Evolutionary conservation across 768 basidiomycete genomes (phyloP), one percentile per base, ranked within the genome.

Genomic region (Termitomyces bulborhizus): DNA sequence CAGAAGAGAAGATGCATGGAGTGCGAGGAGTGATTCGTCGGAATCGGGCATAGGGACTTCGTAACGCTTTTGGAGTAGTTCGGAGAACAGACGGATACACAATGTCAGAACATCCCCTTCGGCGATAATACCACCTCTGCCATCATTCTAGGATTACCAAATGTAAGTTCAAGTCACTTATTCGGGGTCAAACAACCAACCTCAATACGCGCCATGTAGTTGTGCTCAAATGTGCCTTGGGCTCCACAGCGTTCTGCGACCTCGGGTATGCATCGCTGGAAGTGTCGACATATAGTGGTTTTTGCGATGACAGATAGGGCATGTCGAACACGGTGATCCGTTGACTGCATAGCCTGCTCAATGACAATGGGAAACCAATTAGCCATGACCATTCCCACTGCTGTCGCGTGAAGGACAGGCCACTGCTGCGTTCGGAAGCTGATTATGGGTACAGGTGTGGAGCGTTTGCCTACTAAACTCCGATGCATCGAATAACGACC

Each of bases 241-340:
- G 82, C 85, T 46, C 85, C 85, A 54, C 81, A 84, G 11, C 85
- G 74, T 57, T 87, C 85, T 5, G 81, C 73, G n/a, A 85, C 71
- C 53, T 79, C 78, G 9, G 76, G 67, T 7, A 75, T 69, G 56
- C 75, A 78, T 16, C 77, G 69, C 58, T 81, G 79, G 59, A 78
- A 76, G 54, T 83, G 82, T 5, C 78, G 75, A 43, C 77, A 75
- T 46, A 82, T 71, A 1, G 77, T 78, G 6, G 83, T 71, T 67
- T 86, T 86, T 47, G 74, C 68, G 52, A 81, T 76, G 24, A 82
- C 78, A 12, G 82, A 76, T 57, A 84, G 65, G 13, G 77, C 82
- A 59, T 83, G 81, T 45, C 79, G 72, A 42, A 84, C 69, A 13
- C 78, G 78, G 18, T 68, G 69, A 59, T 81, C 77, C 8, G 69